A percentile compares a stretch with the other conserved stretches of the same genome.
Evolutionary conservation across 176 grass and related monocot species (phyloP).

Genomic region (Poa annua): DNA sequence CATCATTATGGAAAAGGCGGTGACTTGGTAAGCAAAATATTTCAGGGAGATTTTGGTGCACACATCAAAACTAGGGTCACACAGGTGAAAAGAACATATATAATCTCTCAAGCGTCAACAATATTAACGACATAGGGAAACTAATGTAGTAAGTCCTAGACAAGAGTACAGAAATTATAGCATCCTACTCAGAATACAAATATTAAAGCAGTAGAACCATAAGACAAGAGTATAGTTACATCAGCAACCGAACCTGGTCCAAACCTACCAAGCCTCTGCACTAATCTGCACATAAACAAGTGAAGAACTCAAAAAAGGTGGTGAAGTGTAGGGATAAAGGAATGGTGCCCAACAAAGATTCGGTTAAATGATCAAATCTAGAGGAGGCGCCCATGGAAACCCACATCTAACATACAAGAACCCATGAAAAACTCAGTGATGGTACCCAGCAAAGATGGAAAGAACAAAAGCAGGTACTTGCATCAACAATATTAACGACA

Average conservation of each 20-base stretch:
- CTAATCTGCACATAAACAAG: slow-evolving; percentile 7
- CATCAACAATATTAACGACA: background rate
- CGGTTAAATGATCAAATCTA: background rate
- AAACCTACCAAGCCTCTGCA: background rate
- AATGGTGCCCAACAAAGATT: background rate
- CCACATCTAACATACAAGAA: no score
- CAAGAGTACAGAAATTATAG: background rate
- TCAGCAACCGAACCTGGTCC: background rate
- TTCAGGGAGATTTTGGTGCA: background rate
- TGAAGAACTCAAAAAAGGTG: background rate
- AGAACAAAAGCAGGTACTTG: background rate
- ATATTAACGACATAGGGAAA: background rate
- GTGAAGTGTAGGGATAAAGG: background rate
- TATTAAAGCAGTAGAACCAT: background rate
- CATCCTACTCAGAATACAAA: background rate
- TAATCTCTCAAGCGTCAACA: background rate
- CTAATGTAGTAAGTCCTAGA: background rate
- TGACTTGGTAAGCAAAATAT: background rate
- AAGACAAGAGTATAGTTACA: background rate
- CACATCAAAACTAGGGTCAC: background rate
- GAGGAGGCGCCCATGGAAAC: no score
- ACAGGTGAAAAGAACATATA: background rate
- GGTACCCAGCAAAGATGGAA: background rate
- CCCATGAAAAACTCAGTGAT: background rate
- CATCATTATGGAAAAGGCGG: background rate